Evolutionary conservation across 192 early-diverging fungal species (phyloP).

Genomic region (Spizellomyces punctatus): DNA sequence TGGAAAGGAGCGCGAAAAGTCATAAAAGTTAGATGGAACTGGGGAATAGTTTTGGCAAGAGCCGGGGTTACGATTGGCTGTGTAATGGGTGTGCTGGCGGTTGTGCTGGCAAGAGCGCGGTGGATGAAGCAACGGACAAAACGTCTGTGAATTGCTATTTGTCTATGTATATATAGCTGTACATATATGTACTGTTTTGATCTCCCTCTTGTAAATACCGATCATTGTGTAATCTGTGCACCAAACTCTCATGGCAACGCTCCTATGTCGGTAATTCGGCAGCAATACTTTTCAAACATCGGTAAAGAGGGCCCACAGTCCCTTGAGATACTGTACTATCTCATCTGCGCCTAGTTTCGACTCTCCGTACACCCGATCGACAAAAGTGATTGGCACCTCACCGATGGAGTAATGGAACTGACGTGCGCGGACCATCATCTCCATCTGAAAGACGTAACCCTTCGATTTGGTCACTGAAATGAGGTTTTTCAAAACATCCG

Average conservation of each 20-base stretch:
- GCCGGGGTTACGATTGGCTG: constrained; percentile 8
- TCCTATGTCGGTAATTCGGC: no score
- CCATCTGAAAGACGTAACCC: constrained; percentile 99
- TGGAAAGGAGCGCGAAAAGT: constrained; percentile 1
- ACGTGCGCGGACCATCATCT: constrained; percentile 98
- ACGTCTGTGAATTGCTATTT: no score
- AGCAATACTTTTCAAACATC: constrained; percentile 1
- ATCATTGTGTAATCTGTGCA: no score
- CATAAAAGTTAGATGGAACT: constrained; percentile 1
- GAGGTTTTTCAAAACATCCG: constrained; percentile 80
- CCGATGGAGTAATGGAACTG: constrained; percentile 86
- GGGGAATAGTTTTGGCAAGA: neutral
- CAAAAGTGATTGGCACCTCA: constrained; percentile 96
- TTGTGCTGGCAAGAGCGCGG: neutral
- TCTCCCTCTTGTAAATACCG: no score
- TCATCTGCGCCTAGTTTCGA: constrained; percentile 93
- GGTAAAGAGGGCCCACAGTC: constrained; percentile 79
- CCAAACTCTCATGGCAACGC: no score
- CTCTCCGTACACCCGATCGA: constrained; percentile 97
- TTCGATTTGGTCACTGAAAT: constrained; percentile 90
- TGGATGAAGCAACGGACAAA: no score
- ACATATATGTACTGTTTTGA: no score
- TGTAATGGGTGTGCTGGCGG: constrained; percentile 8
- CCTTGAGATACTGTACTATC: constrained; percentile 92
- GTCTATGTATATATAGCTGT: no score